Conservation (phyloP, 805 yeast species). For the Metahyphopichia silvanorum region DNA sequence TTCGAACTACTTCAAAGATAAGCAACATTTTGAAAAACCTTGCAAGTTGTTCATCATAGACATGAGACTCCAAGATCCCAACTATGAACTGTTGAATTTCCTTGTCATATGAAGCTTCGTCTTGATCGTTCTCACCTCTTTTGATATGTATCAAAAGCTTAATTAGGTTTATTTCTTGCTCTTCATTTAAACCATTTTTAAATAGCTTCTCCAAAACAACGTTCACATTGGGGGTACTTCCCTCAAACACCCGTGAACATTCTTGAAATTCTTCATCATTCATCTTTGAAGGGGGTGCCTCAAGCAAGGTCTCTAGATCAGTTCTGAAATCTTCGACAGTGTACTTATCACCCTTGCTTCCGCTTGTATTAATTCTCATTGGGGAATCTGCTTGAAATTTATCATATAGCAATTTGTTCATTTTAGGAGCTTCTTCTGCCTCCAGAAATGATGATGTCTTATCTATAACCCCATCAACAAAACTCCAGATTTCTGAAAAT, state of each 20-base stretch:
- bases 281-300: constrained; percentile 6
- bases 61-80: constrained; percentile 1
- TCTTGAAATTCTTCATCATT: constrained; percentile 10
- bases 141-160: constrained; percentile 12
- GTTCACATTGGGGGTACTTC: too few species aligned
- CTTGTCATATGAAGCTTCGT: constrained; percentile 5
- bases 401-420: constrained; percentile 10
- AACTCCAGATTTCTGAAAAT: constrained; percentile 33
- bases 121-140: constrained; percentile 3
- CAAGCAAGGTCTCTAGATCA: constrained; percentile 22
- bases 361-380: constrained; percentile 23
- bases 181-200: constrained; percentile 5
- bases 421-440: constrained; percentile 2
- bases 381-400: constrained; percentile 34
- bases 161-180: constrained; percentile 9
- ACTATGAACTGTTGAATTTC: constrained; percentile 6
- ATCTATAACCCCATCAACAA: constrained; percentile 26
- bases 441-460: constrained; percentile 7
- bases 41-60: constrained; percentile 2
- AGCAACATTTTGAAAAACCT: constrained; percentile 13
- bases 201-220: constrained; percentile 5
- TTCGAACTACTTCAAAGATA: constrained; percentile 12
- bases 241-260: constrained; percentile 2
- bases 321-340: constrained; percentile 21
- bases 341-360: constrained; percentile 15